These are phyloP conservation scores for Claviceps sp. DNA, from an alignment of 2,329 filamentous ascomycete species.

Conservation along the genomic window DNA sequence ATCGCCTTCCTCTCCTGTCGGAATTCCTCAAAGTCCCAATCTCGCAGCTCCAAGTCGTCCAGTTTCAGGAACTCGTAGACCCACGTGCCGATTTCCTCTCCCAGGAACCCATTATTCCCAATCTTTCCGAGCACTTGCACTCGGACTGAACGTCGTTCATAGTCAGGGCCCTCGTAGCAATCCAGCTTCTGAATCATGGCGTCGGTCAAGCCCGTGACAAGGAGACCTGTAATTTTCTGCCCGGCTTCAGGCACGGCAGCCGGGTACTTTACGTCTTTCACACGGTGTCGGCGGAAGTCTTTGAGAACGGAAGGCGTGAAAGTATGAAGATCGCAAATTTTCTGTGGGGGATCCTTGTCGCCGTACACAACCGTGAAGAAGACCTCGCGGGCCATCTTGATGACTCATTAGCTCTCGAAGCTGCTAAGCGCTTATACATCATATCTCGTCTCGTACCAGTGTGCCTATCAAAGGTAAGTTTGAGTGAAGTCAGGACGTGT, in stretches of 20 bases:
- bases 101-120: slow-evolving; percentile 24
- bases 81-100: slow-evolving; percentile 37
- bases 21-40: slow-evolving; percentile 87
- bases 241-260: slow-evolving; percentile 49
- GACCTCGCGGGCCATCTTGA: slow-evolving; percentile 67
- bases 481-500: neutral
- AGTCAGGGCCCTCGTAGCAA: slow-evolving; percentile 68
- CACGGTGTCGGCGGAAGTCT: slow-evolving; percentile 56
- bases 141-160: slow-evolving; percentile 40
- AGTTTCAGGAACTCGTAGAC: slow-evolving; percentile 51
- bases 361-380: slow-evolving; percentile 77
- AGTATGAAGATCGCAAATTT: slow-evolving; percentile 41
- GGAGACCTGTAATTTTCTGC: slow-evolving; percentile 56
- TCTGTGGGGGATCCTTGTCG: slow-evolving; percentile 30
- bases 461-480: slow-evolving; percentile 16
- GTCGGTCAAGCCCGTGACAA: slow-evolving; percentile 65
- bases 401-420: slow-evolving; percentile 11
- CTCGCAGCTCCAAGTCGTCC: slow-evolving; percentile 47
- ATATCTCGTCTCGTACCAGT: slow-evolving; percentile 15
- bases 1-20: slow-evolving; percentile 52
- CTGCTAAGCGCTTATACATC: neutral
- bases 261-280: slow-evolving; percentile 63
- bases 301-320: slow-evolving; percentile 66
- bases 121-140: slow-evolving; percentile 38
- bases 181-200: slow-evolving; percentile 66